Evolutionary conservation across 257 asterid genomes (phyloP).

Genomic region (Solanum boliviense): DNA sequence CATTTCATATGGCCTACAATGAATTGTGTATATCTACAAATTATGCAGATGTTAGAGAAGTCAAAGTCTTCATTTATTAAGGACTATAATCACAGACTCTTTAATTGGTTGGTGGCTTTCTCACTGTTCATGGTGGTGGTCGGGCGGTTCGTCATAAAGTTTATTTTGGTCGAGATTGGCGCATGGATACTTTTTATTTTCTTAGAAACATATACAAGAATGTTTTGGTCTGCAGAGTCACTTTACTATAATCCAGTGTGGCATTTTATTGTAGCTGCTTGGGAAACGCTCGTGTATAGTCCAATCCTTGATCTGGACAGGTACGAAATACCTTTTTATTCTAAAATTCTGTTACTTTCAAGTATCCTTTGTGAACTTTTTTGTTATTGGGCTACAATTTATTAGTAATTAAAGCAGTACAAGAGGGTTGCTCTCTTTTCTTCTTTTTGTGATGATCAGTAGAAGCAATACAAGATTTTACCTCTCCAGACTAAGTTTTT

Average conservation of each 20-base stretch:
- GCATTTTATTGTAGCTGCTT: slow-evolving; percentile 72
- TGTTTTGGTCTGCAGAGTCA: slow-evolving; percentile 99
- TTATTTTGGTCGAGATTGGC: slow-evolving; percentile 71
- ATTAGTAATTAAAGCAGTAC: not conserved
- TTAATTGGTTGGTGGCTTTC: slow-evolving; percentile 96
- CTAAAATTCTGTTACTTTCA: not conserved
- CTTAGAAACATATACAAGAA: slow-evolving; percentile 92
- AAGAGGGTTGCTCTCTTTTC: not conserved
- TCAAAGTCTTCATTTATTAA: slow-evolving; percentile 80
- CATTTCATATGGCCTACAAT: not conserved
- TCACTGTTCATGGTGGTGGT: slow-evolving; percentile 94
- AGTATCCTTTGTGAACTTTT: not conserved
- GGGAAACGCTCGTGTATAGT: slow-evolving; percentile 97
- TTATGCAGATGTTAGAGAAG: slow-evolving; percentile 90
- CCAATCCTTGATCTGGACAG: slow-evolving; percentile 97
- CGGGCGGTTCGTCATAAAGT: slow-evolving; percentile 87
- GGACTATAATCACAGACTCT: slow-evolving; percentile 95
- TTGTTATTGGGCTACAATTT: not conserved
- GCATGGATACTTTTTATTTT: slow-evolving; percentile 97
- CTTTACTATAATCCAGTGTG: slow-evolving; percentile 95
- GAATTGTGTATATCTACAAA: not conserved
- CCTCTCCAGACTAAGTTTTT: not conserved
- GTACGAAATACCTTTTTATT: slow-evolving; percentile 15
- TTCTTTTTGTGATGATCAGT: not conserved
- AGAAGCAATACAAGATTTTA: not conserved